These are phyloP conservation scores for Platanthera zijinensis DNA, from an alignment of 106 monocot genomes.

Conservation along the genomic window DNA sequence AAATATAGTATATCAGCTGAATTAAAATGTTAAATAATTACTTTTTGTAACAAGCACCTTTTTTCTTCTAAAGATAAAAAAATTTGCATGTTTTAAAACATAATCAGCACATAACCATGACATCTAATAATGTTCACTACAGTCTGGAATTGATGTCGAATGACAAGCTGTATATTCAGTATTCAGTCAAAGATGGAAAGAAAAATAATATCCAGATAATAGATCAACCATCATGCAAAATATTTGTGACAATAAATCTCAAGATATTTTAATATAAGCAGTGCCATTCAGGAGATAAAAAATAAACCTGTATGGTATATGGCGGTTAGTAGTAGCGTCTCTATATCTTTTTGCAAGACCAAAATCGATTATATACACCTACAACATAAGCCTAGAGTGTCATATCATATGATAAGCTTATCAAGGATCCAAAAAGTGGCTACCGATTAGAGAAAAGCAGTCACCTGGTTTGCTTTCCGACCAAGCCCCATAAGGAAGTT, in stretches of 20 bases:
- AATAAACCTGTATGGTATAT: slow-evolving; percentile 78
- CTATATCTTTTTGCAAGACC: slow-evolving; percentile 97
- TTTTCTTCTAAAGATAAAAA: neutral
- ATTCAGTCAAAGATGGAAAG: neutral
- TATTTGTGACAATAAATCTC: neutral
- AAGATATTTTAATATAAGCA: neutral
- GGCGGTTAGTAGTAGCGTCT: slow-evolving; percentile 52
- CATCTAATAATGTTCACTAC: neutral
- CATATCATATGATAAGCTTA: neutral
- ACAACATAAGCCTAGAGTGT: neutral
- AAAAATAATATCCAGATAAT: neutral
- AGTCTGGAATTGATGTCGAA: neutral
- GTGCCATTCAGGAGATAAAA: neutral
- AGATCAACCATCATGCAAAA: neutral
- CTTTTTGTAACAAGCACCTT: neutral
- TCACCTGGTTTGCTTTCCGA: slow-evolving; percentile 94
- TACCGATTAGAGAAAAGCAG: neutral
- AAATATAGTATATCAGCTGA: neutral
- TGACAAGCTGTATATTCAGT: no score
- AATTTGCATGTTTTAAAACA: neutral
- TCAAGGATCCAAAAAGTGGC: neutral
- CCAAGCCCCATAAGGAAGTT: slow-evolving; percentile 99
- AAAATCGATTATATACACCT: slow-evolving; percentile 99
- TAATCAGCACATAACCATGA: neutral
- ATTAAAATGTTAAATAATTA: neutral